phyloP scores from a whole-genome alignment of 441 rosid species.

The Melastoma candidum region DNA sequence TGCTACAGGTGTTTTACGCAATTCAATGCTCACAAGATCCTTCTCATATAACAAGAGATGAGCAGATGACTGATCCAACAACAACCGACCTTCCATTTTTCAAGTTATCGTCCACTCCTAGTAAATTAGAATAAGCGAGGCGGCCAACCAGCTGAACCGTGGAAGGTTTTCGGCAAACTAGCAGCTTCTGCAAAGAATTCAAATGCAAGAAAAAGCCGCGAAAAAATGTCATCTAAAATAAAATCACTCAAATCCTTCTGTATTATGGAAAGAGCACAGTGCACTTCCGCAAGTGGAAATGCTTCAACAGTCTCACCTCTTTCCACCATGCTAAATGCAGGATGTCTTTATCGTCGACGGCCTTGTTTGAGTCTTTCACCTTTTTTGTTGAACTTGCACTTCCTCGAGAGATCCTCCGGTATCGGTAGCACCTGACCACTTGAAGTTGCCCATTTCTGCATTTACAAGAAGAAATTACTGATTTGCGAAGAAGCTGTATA shows the following conservation, averaged over 20 bases:
- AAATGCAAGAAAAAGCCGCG: not conserved
- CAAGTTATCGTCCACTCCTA: conserved; percentile 66
- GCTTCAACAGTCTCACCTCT: conserved; percentile 41
- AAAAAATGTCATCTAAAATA: conserved; percentile 4
- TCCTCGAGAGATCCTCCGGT: conserved; percentile 34
- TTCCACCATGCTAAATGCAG: conserved; percentile 85
- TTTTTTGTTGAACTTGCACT: conserved; percentile 41
- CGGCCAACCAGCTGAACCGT: conserved; percentile 59
- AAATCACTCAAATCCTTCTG: conserved; percentile 2
- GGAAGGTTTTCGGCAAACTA: conserved; percentile 77
- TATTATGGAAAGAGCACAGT: not conserved
- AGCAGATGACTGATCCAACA: not conserved
- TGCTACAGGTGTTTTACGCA: not conserved
- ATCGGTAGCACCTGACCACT: conserved; percentile 37
- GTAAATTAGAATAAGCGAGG: conserved; percentile 63
- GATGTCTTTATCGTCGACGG: conserved; percentile 54
- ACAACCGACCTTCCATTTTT: conserved; percentile 70
- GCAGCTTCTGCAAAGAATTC: conserved; percentile 52
- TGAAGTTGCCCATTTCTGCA: conserved; percentile 31
- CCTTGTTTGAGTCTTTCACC: conserved; percentile 27
- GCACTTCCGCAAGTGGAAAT: not conserved
- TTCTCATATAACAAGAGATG: not conserved
- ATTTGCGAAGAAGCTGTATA: not conserved
- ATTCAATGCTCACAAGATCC: not conserved
- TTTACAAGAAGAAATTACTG: conserved; percentile 6